These are phyloP conservation scores for Mrakiaceae sp. DNA, from an alignment of 1,284 basidiomycete genomes.

Conservation along the genomic window DNA sequence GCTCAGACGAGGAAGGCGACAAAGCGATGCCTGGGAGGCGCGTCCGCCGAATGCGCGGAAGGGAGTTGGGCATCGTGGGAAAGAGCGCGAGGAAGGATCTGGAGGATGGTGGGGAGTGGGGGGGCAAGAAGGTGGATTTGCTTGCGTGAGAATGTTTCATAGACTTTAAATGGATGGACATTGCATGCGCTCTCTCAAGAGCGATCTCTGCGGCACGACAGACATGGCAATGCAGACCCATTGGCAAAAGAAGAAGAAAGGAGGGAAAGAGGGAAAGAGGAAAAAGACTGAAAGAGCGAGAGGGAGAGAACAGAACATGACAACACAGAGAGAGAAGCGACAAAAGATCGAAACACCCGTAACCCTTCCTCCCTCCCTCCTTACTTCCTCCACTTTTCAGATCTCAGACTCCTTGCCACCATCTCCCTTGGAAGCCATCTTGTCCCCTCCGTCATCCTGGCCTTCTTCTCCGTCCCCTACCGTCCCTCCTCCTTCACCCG, in stretches of 20 bases:
- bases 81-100: slow-evolving; percentile 5
- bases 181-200: neutral
- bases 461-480: too few relatives aligned
- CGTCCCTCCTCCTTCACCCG: too few relatives aligned
- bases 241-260: neutral
- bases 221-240: neutral
- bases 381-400: too few relatives aligned
- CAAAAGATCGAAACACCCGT: too few relatives aligned
- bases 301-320: too few relatives aligned
- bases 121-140: slow-evolving; percentile 10
- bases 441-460: too few relatives aligned
- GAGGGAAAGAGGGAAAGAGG: too few relatives aligned
- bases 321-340: too few relatives aligned
- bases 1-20: slow-evolving; percentile 63
- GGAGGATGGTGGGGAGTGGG: slow-evolving; percentile 8
- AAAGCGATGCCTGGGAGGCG: slow-evolving; percentile 50
- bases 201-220: neutral
- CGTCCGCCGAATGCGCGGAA: slow-evolving; percentile 58
- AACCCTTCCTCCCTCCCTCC: too few relatives aligned
- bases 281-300: too few relatives aligned
- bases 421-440: too few relatives aligned
- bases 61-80: slow-evolving; percentile 63
- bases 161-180: neutral
- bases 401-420: too few relatives aligned
- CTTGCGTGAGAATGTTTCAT: neutral